phyloP scores from a whole-genome alignment of 1,139 yeast genomes.

The Candida neerlandica region DNA sequence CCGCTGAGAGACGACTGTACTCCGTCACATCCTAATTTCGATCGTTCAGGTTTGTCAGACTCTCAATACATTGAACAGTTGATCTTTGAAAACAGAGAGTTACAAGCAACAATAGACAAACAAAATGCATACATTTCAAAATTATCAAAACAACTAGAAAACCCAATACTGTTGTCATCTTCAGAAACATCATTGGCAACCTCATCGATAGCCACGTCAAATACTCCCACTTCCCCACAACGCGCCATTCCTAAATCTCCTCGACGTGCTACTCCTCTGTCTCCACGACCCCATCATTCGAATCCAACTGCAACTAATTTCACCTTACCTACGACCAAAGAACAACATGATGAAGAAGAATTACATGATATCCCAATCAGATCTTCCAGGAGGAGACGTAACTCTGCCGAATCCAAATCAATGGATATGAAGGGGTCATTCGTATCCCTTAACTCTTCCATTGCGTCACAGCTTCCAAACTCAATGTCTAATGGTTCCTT shows the following conservation, averaged over 20 bases:
- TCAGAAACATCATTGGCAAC: not conserved
- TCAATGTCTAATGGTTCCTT: constrained; percentile 9
- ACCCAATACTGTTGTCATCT: not conserved
- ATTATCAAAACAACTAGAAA: not conserved
- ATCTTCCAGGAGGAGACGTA: constrained; percentile 17
- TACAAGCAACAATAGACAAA: constrained; percentile 17
- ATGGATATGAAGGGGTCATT: constrained; percentile 4
- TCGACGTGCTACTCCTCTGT: not conserved
- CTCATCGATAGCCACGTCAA: not conserved
- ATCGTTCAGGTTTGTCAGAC: constrained; percentile 33
- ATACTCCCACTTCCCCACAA: not conserved
- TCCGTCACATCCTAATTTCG: constrained; percentile 43
- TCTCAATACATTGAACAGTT: constrained; percentile 39
- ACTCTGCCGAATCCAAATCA: constrained; percentile 9
- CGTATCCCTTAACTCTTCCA: constrained; percentile 7
- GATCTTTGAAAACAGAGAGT: constrained; percentile 40
- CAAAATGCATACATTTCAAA: constrained; percentile 10
- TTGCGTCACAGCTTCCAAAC: constrained; percentile 6
- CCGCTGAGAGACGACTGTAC: constrained; percentile 21
- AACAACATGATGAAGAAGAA: not conserved
- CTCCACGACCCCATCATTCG: constrained; percentile 1
- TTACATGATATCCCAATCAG: constrained; percentile 16
- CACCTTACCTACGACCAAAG: not conserved
- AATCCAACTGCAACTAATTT: not conserved
- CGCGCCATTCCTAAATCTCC: not conserved